Evolutionary conservation across 768 basidiomycete species (phyloP).

Genomic region (Lepiota venenata): DNA sequence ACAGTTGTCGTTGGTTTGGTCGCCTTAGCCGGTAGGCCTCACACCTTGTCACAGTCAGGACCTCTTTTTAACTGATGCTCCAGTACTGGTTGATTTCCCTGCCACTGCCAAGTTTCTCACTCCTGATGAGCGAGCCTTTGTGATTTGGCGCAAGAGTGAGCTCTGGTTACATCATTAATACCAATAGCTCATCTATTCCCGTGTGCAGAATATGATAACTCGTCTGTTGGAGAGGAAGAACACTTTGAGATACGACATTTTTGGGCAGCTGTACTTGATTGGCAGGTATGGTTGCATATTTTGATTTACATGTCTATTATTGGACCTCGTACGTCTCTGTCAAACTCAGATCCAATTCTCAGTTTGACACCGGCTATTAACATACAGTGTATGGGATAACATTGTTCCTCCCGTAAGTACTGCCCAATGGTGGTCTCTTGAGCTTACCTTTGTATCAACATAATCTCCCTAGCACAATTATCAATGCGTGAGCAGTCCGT

Average conservation of each 20-base stretch:
- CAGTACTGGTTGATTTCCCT: constrained; percentile 64
- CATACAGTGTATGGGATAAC: constrained; percentile 64
- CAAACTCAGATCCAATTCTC: not conserved
- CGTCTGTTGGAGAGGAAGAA: constrained; percentile 59
- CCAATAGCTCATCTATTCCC: not conserved
- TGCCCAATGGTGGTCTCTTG: not conserved
- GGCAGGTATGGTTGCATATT: constrained; percentile 59
- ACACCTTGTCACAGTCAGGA: not conserved
- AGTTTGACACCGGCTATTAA: not conserved
- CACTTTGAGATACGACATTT: constrained; percentile 52
- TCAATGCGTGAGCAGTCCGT: constrained; percentile 36
- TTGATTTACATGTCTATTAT: constrained; percentile 57
- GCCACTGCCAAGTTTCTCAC: constrained; percentile 57
- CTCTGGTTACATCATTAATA: not conserved
- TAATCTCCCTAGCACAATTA: constrained; percentile 46
- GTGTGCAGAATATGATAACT: constrained; percentile 47
- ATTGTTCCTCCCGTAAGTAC: constrained; percentile 62
- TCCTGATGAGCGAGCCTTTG: constrained; percentile 52
- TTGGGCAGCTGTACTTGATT: constrained; percentile 51
- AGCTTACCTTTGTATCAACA: not conserved
- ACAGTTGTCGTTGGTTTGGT: constrained; percentile 56
- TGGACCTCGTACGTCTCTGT: constrained; percentile 46
- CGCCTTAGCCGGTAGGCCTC: constrained; percentile 43
- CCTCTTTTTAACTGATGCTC: not conserved
- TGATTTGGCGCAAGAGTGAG: constrained; percentile 55